Evolutionary conservation across 1,284 basidiomycete genomes (phyloP), one percentile per base, ranked within the genome.

Genomic region (Kalmanozyma brasiliensis): DNA sequence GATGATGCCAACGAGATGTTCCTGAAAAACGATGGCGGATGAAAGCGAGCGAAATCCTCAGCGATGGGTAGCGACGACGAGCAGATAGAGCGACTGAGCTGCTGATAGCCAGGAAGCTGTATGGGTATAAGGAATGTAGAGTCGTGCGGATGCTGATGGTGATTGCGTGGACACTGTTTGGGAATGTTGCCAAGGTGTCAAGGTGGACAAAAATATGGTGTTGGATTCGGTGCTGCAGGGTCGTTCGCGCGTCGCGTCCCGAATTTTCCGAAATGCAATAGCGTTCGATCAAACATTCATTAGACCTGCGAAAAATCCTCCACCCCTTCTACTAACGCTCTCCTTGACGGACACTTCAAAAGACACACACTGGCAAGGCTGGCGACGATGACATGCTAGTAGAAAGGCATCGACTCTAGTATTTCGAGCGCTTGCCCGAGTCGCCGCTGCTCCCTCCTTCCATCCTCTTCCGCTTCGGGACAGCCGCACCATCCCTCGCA

Each of bases 381-480:
- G 9, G 22, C 4, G 11, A 40, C 4, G 16, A 35, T 36, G 38
- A 13, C 22, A 3, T n/a, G 38, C 8, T 10, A 14, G 38, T n/a
- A n/a, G n/a, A n/a, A n/a, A n/a, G n/a, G n/a, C n/a, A n/a, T n/a
- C 38, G 10, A 23, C 33, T 20, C 16, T 51, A 62, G 33, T 49
- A 61, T 3, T 37, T 47, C 1, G 58, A 34, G 4, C 58, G 34
- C 41, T 67, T 67, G 32, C n/a, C 36, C 5, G 24, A 17, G 6
- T 55, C 49, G 4, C 23, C 43, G 0, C 22, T 36, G 13, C 17
- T 48, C 7, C 38, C 53, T 1, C 22, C 55, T 6, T 40, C 58
- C 13, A 14, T 23, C 23, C 55, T 49, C 51, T 66, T 71, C 19
- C 68, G 47, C 44, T 71, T 71, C 7, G 68, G 68, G 19, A 71